Base-by-base conservation (phyloP, 768 basidiomycete species). In the Aureoboletus auriporus region DNA sequence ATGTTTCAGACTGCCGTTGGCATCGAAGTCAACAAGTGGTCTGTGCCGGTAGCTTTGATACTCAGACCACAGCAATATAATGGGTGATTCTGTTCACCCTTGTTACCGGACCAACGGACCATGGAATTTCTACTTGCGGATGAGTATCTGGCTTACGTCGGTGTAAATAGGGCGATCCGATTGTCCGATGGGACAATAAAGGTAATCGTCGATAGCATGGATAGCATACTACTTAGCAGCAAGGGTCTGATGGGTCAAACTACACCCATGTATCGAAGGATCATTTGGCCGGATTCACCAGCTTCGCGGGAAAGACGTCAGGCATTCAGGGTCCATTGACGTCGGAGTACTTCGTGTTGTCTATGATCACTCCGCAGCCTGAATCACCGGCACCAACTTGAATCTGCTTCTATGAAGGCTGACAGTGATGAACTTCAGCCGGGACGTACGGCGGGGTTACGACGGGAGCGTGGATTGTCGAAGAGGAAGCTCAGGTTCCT, bases 281-380 rank as follows among this genome's bases (percentile, higher is more conserved):
- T 20, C 23, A 20, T 20, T 53, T 11, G n/a, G 20, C 11, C 14
- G 39, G 47, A 53, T 49, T 33, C 47, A 36, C 44, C 40, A 12
- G 43, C 40, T 28, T 56, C 38, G 33, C 42, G 23, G 40, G 12
- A 46, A 45, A 26, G 26, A 33, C 13, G 46, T 40, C 41, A 39
- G 44, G 8, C 20, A 23, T 23, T 23, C 20, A 23, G 20, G 46
- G 26, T n/a, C 28, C 8, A 23, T 23, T 37, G 35, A 52, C 36
- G 36, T 36, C 35, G 42, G 36, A 42, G 33, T 23, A 23, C 20
- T 29, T 37, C 20, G 28, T 29, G 13, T 13, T 23, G 36, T 23
- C n/a, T 33, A 23, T 23, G 27, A 43, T 33, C 50, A 12, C 27
- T 45, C 40, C 47, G 46, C 45, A 38, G 31, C 23, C 43, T 39